Percentiles rank a stretch among this genome's conserved stretches.
Conservation (phyloP, 1,284 basidiomycete genomes). For the Puccinia horiana region DNA sequence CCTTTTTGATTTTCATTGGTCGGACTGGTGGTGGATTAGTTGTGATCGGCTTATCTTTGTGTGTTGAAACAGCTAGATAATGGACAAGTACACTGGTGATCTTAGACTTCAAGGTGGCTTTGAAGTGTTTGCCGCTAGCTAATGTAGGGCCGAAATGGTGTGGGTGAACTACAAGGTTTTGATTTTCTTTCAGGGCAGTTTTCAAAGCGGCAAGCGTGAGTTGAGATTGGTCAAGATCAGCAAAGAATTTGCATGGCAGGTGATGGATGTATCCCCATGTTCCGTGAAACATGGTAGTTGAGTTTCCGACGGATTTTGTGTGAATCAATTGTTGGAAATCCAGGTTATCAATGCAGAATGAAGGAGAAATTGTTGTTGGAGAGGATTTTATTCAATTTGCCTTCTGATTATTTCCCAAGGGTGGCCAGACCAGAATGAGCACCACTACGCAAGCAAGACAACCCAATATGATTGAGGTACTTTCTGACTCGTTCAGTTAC, state of each 20-base stretch:
- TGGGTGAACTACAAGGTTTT: neutral
- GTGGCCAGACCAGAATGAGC: neutral
- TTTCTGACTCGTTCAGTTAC: neutral
- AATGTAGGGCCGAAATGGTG: neutral
- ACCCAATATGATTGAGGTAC: neutral
- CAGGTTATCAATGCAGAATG: neutral
- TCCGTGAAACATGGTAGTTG: neutral
- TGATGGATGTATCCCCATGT: neutral
- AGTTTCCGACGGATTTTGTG: neutral
- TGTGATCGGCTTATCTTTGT: neutral
- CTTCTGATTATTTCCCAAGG: neutral
- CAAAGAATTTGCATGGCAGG: neutral
- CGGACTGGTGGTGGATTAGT: neutral
- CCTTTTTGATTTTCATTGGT: neutral
- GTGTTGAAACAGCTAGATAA: neutral
- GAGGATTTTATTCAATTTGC: neutral
- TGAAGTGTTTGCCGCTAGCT: neutral
- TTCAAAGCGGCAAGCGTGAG: no score
- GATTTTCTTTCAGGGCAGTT: neutral
- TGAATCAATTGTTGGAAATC: no score
- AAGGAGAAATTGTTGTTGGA: neutral
- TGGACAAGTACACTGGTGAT: neutral
- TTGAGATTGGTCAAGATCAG: neutral
- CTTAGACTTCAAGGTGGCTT: neutral
- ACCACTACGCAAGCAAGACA: neutral